Conservation (phyloP, 2,329 filamentous ascomycete genomes). For the Pezicula radicicola region DNA sequence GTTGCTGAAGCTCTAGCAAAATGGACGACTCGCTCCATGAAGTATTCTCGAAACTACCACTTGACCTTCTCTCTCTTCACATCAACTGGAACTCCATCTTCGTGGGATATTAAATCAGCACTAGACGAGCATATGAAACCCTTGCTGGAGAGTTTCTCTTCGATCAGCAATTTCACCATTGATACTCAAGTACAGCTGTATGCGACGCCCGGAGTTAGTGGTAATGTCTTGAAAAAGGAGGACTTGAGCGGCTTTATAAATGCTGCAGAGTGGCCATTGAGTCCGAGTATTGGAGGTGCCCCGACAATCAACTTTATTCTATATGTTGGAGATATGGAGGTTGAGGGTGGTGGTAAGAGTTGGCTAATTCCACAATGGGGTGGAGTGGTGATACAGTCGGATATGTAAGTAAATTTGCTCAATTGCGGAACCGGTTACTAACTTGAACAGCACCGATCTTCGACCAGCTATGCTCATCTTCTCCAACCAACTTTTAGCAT, state of each 20-base stretch:
- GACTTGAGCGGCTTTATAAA: conserved; percentile 95
- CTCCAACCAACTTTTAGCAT: conserved; percentile 81
- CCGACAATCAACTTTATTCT: conserved; percentile 96
- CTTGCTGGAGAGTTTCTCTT: conserved; percentile 71
- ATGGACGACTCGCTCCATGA: conserved; percentile 81
- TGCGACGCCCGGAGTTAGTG: conserved; percentile 64
- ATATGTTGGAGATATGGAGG: conserved; percentile 66
- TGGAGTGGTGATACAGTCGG: conserved; percentile 57
- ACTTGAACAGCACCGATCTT: conserved; percentile 64
- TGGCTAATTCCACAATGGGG: conserved; percentile 99
- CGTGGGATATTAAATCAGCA: conserved; percentile 86
- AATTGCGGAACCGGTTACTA: conserved; percentile 34
- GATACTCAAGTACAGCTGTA: conserved; percentile 96
- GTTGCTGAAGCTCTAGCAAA: conserved; percentile 55
- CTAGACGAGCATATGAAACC: conserved; percentile 79
- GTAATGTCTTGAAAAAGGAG: conserved; percentile 69
- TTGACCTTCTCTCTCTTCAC: conserved; percentile 95
- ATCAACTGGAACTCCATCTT: conserved; percentile 71
- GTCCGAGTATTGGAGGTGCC: conserved; percentile 86
- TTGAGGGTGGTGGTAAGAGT: conserved; percentile 50
- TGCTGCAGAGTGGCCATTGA: conserved; percentile 94
- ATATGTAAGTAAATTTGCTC: conserved; percentile 57
- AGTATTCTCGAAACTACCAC: conserved; percentile 92
- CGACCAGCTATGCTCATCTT: conserved; percentile 84
- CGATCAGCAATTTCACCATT: conserved; percentile 92